These are phyloP conservation scores for Caryopteris hybrid DNA, from an alignment of 305 asterid species.

Conservation along the genomic window DNA sequence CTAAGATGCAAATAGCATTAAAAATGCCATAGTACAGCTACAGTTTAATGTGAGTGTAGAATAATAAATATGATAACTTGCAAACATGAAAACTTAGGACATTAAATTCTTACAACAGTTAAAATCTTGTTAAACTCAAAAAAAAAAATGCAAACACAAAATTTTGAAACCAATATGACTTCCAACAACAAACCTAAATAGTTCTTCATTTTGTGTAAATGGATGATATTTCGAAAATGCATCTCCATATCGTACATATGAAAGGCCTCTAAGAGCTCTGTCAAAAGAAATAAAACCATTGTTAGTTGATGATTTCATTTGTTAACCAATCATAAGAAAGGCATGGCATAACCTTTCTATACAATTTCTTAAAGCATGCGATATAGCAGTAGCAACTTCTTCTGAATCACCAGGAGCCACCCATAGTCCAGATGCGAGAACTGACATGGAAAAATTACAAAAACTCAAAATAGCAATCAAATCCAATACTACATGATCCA, in stretches of 20 bases:
- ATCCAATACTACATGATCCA: conserved; percentile 10
- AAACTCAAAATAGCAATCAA: conserved; percentile 13
- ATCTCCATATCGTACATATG: conserved; percentile 90
- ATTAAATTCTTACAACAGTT: background rate
- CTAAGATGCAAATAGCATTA: background rate
- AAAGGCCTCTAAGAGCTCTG: conserved; percentile 86
- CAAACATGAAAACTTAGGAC: background rate
- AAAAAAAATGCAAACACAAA: conserved; percentile 2
- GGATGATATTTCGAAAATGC: conserved; percentile 91
- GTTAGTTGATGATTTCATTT: conserved; percentile 22
- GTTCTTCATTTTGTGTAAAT: conserved; percentile 73
- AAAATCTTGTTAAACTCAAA: background rate
- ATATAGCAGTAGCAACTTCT: conserved; percentile 91
- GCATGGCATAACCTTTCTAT: conserved; percentile 64
- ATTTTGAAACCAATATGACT: conserved; percentile 3
- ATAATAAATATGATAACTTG: background rate
- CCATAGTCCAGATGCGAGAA: conserved; percentile 96
- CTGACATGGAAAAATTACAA: conserved; percentile 34
- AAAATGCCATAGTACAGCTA: conserved; percentile 10
- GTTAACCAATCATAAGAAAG: conserved; percentile 24
- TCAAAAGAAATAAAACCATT: conserved; percentile 26
- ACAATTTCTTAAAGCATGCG: conserved; percentile 90
- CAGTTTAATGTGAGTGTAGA: background rate
- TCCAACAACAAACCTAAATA: conserved; percentile 58
- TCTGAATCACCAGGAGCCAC: conserved; percentile 99